Conservation (phyloP, 192 early-diverging fungal species). For the Coemansia sp. region DNA sequence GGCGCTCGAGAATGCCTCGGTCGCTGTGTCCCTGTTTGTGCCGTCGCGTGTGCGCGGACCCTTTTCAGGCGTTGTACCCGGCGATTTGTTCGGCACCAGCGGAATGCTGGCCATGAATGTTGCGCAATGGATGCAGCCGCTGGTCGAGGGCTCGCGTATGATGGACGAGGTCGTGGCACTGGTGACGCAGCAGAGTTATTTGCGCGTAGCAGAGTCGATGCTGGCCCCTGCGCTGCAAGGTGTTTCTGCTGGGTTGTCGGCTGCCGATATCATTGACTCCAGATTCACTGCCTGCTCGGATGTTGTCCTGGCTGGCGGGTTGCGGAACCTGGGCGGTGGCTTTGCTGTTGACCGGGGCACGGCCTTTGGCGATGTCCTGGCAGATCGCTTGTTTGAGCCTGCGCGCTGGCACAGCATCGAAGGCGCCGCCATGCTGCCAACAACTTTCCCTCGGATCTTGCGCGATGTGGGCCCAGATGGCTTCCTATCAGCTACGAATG, state of each 20-base stretch:
- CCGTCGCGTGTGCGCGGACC: constrained; percentile 13
- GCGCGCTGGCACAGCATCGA: constrained; percentile 7
- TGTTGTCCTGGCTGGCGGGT: neutral
- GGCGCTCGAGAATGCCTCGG: constrained; percentile 28
- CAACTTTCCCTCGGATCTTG: constrained; percentile 34
- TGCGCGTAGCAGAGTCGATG: constrained; percentile 27
- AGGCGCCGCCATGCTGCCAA: constrained; percentile 11
- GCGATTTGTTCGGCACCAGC: constrained; percentile 6
- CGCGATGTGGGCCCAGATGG: constrained; percentile 6
- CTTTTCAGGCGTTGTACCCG: neutral
- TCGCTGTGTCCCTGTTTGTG: constrained; percentile 34
- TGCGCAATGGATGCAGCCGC: constrained; percentile 34
- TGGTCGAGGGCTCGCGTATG: constrained; percentile 18
- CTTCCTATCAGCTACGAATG: too few species aligned
- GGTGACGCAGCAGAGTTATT: constrained; percentile 40
- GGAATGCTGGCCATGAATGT: constrained; percentile 31
- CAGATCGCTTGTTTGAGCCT: constrained; percentile 1
- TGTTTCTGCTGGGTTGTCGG: neutral
- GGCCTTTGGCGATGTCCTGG: constrained; percentile 11
- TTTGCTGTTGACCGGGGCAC: constrained; percentile 46
- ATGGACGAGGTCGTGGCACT: constrained; percentile 37
- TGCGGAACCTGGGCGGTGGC: constrained; percentile 19
- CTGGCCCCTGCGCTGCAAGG: constrained; percentile 30
- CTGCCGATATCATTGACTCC: constrained; percentile 10
- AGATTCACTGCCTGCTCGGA: constrained; percentile 26